Evolutionary conservation across 2,329 filamentous ascomycete species (phyloP).

Genomic region (Botrytis squamosa): DNA sequence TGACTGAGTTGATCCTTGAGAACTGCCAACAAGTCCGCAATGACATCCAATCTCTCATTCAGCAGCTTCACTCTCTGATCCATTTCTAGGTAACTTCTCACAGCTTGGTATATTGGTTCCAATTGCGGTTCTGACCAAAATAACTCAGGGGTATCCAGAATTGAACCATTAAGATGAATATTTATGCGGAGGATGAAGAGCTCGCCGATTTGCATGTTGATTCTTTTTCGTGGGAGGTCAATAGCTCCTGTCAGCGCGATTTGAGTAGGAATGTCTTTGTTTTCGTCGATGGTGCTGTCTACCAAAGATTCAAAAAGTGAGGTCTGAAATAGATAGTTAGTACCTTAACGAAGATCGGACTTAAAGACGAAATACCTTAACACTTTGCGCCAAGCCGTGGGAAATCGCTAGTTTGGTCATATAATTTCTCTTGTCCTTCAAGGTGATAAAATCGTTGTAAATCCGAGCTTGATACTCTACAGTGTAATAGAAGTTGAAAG

Average conservation of each 20-base stretch:
- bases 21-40: slow-evolving; percentile 88
- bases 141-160: slow-evolving; percentile 92
- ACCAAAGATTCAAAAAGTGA: slow-evolving; percentile 95
- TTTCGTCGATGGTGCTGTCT: slow-evolving; percentile 87
- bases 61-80: slow-evolving; percentile 88
- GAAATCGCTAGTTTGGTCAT: slow-evolving; percentile 98
- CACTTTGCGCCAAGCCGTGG: slow-evolving; percentile 90
- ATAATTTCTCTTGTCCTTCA: slow-evolving; percentile 92
- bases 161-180: slow-evolving; percentile 94
- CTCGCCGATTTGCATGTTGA: slow-evolving; percentile 99
- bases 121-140: slow-evolving; percentile 99
- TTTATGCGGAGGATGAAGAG: slow-evolving; percentile 97
- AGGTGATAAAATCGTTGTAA: slow-evolving; percentile 98
- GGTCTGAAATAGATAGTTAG: slow-evolving; percentile 52
- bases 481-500: slow-evolving; percentile 99
- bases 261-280: slow-evolving; percentile 88
- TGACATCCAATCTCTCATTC: slow-evolving; percentile 87
- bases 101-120: slow-evolving; percentile 93
- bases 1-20: slow-evolving; percentile 94
- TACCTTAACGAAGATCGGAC: slow-evolving; percentile 13
- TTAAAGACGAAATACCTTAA: slow-evolving; percentile 61
- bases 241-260: slow-evolving; percentile 93
- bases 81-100: slow-evolving; percentile 95
- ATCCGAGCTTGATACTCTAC: slow-evolving; percentile 96
- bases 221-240: slow-evolving; percentile 79